Evolutionary conservation across 2,329 filamentous ascomycete species (phyloP), one percentile per base, ranked within the genome.

Genomic region (Metarhizium robertsii): DNA sequence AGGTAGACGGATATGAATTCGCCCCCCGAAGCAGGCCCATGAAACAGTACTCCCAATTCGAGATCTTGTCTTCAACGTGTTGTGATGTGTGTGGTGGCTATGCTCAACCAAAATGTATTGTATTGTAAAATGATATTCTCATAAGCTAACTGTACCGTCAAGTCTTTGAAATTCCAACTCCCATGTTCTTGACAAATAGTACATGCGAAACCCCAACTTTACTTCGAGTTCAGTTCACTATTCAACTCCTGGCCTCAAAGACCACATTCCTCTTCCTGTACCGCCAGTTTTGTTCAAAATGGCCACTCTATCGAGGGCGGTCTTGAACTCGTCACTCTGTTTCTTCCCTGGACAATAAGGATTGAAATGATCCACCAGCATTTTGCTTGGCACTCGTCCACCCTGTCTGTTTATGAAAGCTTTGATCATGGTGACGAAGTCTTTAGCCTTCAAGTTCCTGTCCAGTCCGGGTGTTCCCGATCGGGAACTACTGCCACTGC

Each of bases 291-390:
- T 78, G 65, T 90, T 81, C 67, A 95, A 71, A 54, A 75, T 80
- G 1, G 92, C 92, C 64, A 96, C 87, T 58, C 78, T 78, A 62
- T 88, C 85, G 54, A 97, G 73, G 62, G 90, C 90, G 63, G 81
- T 78, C 71, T 91, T 92, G 68, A 97, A 97, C 67, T 91, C 87
- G 18, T 83, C 81, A 53, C 85, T 86, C 58, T 88, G 81, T 47
- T 83, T 88, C 25, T 79, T 81, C 2, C 67, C 67, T 0, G 70
- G 69, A 66, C 90, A 95, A 64, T 85, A 88, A 14, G 83, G 82
- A 69, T 92, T 90, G 70, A 96, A 97, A 65, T 96, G 90, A 64
- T 95, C 88, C 29, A 96, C 87, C 48, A 96, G 72, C 77, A 90
- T 86, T 73, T 95, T 90, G 46, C 88, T 92, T 5, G 89, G 85